Evolutionary conservation across 169 alveolate species (phyloP), one percentile per base, ranked within the genome.

Genomic region (Plasmodium reichenowi): DNA sequence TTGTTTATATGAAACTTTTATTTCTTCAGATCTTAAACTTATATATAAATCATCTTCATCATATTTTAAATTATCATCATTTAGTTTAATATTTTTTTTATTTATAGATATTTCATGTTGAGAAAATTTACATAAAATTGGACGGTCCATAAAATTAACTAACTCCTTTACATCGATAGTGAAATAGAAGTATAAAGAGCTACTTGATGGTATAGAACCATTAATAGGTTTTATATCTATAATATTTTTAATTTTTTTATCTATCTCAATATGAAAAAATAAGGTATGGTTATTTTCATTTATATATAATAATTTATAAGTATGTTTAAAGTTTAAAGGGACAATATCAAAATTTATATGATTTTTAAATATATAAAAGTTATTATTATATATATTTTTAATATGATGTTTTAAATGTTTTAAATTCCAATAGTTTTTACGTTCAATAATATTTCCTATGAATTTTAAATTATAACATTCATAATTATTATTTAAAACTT

Each of bases 21-120:
- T 47, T 83, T 83, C 91, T 68, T 56, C 83, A 17, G 91, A 83
- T 26, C 29, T 22, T 68, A 83, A 56, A 83, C 91, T 83, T 83
- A 83, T 17, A 47, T 62, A 83, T 68, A 83, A 68, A 24, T 74
- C 68, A 32, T 83, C 91, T 38, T 38, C 47, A 43, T 83, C 58
- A 68, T 20, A 67, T 17, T 22, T 15, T 54, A 38, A 72, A 68
- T 29, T 24, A 7, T 62, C 68, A 24, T 64, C 71, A 22, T 68
- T 83, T 26, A 56, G 48, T 83, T 83, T 83, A 12, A 22, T 9
- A 68, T 32, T 68, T 68, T 83, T 83, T 58, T 83, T 83, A 50
- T 20, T 26, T 52, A 45, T 38, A 43, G 56, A 73, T 38, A 38
- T 38, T 38, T 38, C 47, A 13, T 68, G 29, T 38, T 26, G n/a